Evolutionary conservation across 495 filamentous ascomycete species (phyloP).

Genomic region (Trichoderma parareesei): DNA sequence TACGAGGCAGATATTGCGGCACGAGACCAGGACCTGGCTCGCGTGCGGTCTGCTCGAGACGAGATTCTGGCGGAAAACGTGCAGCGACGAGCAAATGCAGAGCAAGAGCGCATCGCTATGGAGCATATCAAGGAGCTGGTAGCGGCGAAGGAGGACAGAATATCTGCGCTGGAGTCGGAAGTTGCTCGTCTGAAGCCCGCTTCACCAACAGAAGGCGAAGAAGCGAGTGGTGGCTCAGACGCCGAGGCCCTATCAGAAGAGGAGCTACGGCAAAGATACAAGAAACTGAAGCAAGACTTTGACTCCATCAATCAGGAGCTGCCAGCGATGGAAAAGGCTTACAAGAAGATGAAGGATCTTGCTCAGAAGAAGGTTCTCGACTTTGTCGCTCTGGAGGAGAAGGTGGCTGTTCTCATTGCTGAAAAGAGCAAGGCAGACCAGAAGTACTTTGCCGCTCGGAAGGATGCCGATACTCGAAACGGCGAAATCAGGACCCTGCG

Average conservation of each 20-base stretch:
- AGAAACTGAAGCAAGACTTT: conserved; percentile 67
- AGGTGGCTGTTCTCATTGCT: conserved; percentile 60
- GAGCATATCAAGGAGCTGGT: conserved; percentile 72
- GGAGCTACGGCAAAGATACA: conserved; percentile 64
- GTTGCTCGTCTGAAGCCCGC: conserved; percentile 52
- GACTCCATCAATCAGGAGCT: conserved; percentile 79
- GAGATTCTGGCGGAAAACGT: conserved; percentile 72
- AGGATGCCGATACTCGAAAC: conserved; percentile 76
- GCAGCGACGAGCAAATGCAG: conserved; percentile 70
- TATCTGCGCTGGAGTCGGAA: conserved; percentile 73
- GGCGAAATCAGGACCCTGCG: conserved; percentile 68
- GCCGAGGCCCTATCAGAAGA: conserved; percentile 51
- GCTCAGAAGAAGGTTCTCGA: conserved; percentile 83
- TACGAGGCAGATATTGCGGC: conserved; percentile 71
- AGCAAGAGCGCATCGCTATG: conserved; percentile 59
- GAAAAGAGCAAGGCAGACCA: conserved; percentile 96
- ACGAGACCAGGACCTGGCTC: conserved; percentile 74
- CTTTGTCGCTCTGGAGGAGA: conserved; percentile 66
- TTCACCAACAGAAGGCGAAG: conserved; percentile 31
- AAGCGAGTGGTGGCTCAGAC: conserved; percentile 35
- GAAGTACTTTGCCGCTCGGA: conserved; percentile 94
- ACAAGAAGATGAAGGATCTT: conserved; percentile 73
- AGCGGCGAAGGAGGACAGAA: conserved; percentile 63
- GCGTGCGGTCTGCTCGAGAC: conserved; percentile 74
- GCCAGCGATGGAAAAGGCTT: conserved; percentile 75